Evolutionary conservation across 257 asterid species (phyloP), one percentile per base, ranked within the genome.

Genomic region (Capsicum chinense): DNA sequence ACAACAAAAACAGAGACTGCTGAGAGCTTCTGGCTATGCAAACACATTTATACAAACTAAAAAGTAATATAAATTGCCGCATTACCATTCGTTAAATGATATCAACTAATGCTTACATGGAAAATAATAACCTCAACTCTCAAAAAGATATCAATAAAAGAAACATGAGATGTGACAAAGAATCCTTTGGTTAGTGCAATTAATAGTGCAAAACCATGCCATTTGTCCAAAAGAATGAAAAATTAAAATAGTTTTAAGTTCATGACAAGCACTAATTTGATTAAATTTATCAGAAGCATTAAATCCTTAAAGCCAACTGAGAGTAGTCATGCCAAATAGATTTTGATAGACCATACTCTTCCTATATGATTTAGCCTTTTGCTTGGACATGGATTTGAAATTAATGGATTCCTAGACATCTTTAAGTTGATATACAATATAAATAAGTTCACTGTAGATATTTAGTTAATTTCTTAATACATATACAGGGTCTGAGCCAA

Each of bases 271-370:
- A 74, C 57, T 15, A 47, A 19, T 50, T 74, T 74, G 62, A 52
- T 50, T 50, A 21, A 62, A 74, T 54, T 13, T 56, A 50, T 26
- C 81, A 50, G 7, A 74, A 74, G n/a, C 19, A 74, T 12, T 12
- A 74, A 10, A 74, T 50, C 62, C 81, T 50, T 6, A 74, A 74
- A 74, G n/a, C 62, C 81, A 74, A 26, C 13, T 74, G 44, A 74
- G 44, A 48, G 57, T 44, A 74, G 21, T 74, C 81, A 21, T 35
- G 17, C 60, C 59, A 74, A 21, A 8, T 74, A 73, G 80, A 7
- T 48, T 48, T n/a, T n/a, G 48, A 39, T 11, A 73, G 42, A 48
- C 15, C 42, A 48, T 12, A n/a, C 47, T 73, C 80, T 73, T 73
- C 80, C 59, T 47, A n/a, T 12, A 11, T 5, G 19, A 66, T 48